Evolutionary conservation across 805 yeast genomes (phyloP).

Genomic region (Saccharomycopsis synnaedendra): DNA sequence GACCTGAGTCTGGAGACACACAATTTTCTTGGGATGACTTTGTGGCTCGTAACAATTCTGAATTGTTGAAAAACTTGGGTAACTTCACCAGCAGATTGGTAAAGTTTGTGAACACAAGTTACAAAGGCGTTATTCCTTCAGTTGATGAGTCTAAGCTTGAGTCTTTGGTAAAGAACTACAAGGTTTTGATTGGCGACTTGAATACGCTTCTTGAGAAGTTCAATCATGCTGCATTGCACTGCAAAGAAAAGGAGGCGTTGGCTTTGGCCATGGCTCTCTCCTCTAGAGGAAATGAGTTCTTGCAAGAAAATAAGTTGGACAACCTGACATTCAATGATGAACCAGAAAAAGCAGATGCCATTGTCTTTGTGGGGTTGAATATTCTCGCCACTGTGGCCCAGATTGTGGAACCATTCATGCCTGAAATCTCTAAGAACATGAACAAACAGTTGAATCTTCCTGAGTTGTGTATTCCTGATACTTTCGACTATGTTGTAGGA

Average conservation of each 20-base stretch:
- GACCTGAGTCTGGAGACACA: constrained; percentile 95
- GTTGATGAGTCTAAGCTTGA: constrained; percentile 30
- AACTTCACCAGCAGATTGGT: constrained; percentile 91
- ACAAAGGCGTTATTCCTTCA: constrained; percentile 79
- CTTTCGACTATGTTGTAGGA: constrained; percentile 54
- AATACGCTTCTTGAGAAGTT: constrained; percentile 51
- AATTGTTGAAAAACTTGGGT: constrained; percentile 90
- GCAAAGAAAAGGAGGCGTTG: constrained; percentile 77
- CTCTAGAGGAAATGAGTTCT: constrained; percentile 86
- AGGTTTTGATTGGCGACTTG: constrained; percentile 40
- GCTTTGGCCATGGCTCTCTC: constrained; percentile 87
- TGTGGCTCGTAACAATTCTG: constrained; percentile 87
- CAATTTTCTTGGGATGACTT: constrained; percentile 97
- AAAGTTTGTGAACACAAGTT: constrained; percentile 83
- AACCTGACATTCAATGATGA: constrained; percentile 66
- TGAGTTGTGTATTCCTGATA: constrained; percentile 61
- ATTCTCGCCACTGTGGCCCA: constrained; percentile 79
- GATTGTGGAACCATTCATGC: constrained; percentile 80
- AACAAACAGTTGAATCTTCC: constrained; percentile 78
- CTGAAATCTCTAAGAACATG: constrained; percentile 64
- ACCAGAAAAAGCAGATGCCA: constrained; percentile 82
- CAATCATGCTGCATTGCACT: constrained; percentile 62
- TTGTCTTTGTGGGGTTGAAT: constrained; percentile 84
- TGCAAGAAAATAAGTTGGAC: constrained; percentile 93
- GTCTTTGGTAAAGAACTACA: constrained; percentile 31